Evolutionary conservation across 2,329 filamentous ascomycete genomes (phyloP).

Genomic region (Trichoderma sp.): DNA sequence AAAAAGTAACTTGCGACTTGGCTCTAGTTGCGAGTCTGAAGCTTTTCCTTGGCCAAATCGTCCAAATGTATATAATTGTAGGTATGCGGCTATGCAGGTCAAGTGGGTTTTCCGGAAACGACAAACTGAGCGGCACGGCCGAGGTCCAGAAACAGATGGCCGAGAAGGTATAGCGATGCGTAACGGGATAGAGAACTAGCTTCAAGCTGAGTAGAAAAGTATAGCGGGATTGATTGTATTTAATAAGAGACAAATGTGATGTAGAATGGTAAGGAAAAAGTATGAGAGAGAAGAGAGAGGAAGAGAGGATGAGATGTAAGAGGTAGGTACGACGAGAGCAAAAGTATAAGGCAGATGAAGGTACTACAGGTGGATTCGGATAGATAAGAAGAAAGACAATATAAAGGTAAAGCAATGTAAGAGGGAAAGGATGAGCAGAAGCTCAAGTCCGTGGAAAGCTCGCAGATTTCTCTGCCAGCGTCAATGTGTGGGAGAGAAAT

Average conservation of each 20-base stretch:
- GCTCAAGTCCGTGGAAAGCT: neutral
- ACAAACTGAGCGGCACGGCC: neutral
- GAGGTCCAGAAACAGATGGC: neutral
- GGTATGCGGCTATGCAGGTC: constrained; percentile 4
- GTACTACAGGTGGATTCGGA: neutral
- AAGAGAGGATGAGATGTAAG: neutral
- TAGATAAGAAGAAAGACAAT: neutral
- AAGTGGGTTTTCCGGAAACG: constrained; percentile 1
- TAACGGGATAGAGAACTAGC: neutral
- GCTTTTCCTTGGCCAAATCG: neutral
- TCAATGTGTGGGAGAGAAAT: constrained; percentile 17
- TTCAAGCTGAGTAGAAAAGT: neutral
- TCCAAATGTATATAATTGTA: neutral
- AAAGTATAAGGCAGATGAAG: neutral
- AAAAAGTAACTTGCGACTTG: neutral
- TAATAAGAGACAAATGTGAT: neutral
- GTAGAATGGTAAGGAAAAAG: neutral
- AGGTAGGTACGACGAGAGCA: neutral
- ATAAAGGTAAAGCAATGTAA: neutral
- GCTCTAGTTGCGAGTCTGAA: neutral
- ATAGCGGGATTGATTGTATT: neutral
- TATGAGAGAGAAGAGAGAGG: neutral
- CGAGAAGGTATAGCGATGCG: neutral
- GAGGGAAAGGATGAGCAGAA: neutral
- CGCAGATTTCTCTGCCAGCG: neutral